Evolutionary conservation across 1,284 basidiomycete species (phyloP).

Genomic region (Xerocomus minutiporus): DNA sequence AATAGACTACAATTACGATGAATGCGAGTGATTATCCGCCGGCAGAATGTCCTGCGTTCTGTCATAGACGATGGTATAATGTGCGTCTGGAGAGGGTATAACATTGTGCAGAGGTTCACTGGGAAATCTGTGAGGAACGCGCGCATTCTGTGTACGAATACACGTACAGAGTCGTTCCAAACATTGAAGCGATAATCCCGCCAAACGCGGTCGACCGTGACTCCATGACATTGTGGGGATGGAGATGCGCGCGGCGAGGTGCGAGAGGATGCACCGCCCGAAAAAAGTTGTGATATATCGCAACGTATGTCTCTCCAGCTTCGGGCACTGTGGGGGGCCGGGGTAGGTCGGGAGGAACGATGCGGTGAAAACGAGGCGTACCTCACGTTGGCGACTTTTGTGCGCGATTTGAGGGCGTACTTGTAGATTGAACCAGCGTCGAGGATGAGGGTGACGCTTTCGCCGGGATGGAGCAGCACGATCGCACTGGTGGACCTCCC

Average conservation of each 20-base stretch:
- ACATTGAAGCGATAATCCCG: conserved; percentile 60
- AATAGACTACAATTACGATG: conserved; percentile 34
- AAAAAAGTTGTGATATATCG: conserved; percentile 56
- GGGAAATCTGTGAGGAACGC: conserved; percentile 7
- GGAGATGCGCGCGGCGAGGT: conserved; percentile 30
- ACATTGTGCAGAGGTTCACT: conserved; percentile 21
- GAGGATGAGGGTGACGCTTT: conserved; percentile 60
- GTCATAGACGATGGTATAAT: conserved; percentile 29
- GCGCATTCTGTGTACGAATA: not conserved
- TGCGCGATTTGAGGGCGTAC: conserved; percentile 61
- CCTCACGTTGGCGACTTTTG: conserved; percentile 67
- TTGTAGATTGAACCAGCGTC: conserved; percentile 65
- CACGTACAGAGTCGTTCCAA: conserved; percentile 43
- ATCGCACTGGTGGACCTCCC: conserved; percentile 51
- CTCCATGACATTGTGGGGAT: conserved; percentile 42
- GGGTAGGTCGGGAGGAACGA: conserved; percentile 8
- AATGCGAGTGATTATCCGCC: conserved; percentile 25
- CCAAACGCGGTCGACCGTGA: conserved; percentile 64
- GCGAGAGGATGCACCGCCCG: conserved; percentile 32
- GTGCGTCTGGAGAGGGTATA: conserved; percentile 24
- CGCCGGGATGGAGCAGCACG: conserved; percentile 57
- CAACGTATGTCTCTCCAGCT: conserved; percentile 64
- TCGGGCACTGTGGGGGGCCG: conserved; percentile 43
- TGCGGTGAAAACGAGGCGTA: conserved; percentile 34
- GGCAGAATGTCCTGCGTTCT: conserved; percentile 31